Evolutionary conservation across 257 asterid species (phyloP), one percentile per base, ranked within the genome.

Genomic region (Przewalskia tangutica): DNA sequence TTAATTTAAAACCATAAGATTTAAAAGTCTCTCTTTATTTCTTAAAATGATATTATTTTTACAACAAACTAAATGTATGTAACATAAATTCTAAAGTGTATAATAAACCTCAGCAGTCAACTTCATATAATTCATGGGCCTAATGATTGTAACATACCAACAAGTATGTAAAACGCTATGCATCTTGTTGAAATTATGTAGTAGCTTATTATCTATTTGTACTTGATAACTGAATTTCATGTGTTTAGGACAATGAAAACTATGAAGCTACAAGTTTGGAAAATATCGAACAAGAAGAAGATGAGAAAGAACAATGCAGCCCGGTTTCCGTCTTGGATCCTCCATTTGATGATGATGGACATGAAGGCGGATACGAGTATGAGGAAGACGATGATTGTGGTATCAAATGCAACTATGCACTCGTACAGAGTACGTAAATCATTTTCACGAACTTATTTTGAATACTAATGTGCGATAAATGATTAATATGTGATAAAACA

Each of bases 291-390:
- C 86, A 73, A 81, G 83, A 59, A 65, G 93, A 82, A 5, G 97
- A 86, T 50, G 97, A 92, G 77, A 92, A 90, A 66, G 97, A 93
- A 38, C 99, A 93, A 83, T 87, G 91, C 81, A 95, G 99, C 65
- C 98, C 98, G 0, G 98, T 91, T 7, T 95, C 98, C 0, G 90
- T 95, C 13, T 64, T 95, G 73, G 98, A 90, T 40, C 88, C 93
- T 80, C 94, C 89, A 0, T 95, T 91, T 36, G 92, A 93, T 63
- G 95, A 93, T 20, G 85, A 84, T 51, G 97, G 90, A 27, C 91
- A 90, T 10, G 88, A 65, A 6, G 78, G 64, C 0, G 91, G 83
- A 54, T 77, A 82, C n/a, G 83, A 79, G 17, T 87, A 85, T 3
- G 92, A 79, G 3, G 89, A 84, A 1, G 91, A 87, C 3, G 89